These are phyloP conservation scores for Scalesia atractyloides DNA, from an alignment of 129 eudicot genomes.

Conservation along the genomic window DNA sequence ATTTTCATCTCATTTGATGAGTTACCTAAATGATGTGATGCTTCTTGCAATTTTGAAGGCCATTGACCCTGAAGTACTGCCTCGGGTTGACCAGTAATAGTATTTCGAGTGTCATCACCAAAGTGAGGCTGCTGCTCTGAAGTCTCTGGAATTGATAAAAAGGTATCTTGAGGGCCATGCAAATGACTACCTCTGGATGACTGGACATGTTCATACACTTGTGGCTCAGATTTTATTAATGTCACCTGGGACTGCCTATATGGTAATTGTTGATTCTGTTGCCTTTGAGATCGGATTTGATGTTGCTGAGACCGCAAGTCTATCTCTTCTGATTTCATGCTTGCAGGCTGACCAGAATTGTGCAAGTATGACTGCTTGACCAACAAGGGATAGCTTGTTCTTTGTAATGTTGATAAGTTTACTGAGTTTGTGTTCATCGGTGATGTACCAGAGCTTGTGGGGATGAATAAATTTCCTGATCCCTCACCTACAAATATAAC, in stretches of 20 bases:
- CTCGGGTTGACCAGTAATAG: background rate
- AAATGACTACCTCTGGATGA: slow-evolving; percentile 46
- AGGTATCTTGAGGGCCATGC: slow-evolving; percentile 44
- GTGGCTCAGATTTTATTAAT: slow-evolving; percentile 62
- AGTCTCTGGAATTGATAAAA: slow-evolving; percentile 47
- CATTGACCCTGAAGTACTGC: slow-evolving; percentile 9
- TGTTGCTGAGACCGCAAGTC: slow-evolving; percentile 54
- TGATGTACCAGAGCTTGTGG: slow-evolving; percentile 57
- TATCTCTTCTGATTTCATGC: slow-evolving; percentile 46
- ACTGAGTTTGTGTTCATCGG: slow-evolving; percentile 38
- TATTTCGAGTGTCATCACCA: background rate
- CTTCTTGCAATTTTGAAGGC: slow-evolving; percentile 41
- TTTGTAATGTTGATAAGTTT: slow-evolving; percentile 48
- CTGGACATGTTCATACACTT: slow-evolving; percentile 52
- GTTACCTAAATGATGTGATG: slow-evolving; percentile 39
- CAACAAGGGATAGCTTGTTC: slow-evolving; percentile 43
- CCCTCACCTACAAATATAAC: slow-evolving; percentile 59
- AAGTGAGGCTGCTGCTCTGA: slow-evolving; percentile 23
- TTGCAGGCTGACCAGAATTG: slow-evolving; percentile 42
- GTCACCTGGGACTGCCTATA: slow-evolving; percentile 49
- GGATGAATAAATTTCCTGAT: slow-evolving; percentile 56
- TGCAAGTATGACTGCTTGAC: slow-evolving; percentile 48
- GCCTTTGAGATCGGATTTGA: slow-evolving; percentile 51
- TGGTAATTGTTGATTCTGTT: slow-evolving; percentile 49
- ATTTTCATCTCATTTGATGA: slow-evolving; percentile 46